Evolutionary conservation across 1,139 yeast genomes (phyloP).

Genomic region (Protomyces lactucae-debilis): DNA sequence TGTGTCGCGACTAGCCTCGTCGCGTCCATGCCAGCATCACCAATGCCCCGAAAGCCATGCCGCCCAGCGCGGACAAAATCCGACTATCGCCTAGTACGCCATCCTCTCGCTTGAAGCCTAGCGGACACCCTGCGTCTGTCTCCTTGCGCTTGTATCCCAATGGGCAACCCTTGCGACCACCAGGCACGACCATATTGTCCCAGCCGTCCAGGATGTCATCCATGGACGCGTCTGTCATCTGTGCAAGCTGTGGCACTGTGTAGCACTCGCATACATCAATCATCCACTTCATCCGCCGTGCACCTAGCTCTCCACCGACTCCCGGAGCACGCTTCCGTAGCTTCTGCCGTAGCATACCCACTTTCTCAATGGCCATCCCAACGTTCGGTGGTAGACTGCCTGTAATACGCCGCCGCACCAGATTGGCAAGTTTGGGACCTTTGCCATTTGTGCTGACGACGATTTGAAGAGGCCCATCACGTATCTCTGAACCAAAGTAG

Average conservation of each 20-base stretch:
- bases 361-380: constrained; percentile 58
- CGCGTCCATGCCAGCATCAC: constrained; percentile 5
- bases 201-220: constrained; percentile 25
- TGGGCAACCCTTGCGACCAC: constrained; percentile 16
- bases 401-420: constrained; percentile 58
- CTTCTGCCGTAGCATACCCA: constrained; percentile 54
- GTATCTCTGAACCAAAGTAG: constrained; percentile 75
- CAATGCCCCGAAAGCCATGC: constrained; percentile 8
- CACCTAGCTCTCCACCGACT: constrained; percentile 27
- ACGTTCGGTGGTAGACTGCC: constrained; percentile 35
- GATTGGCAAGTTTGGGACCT: constrained; percentile 67
- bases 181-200: constrained; percentile 15
- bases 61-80: constrained; percentile 11
- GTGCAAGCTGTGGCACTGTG: constrained; percentile 31
- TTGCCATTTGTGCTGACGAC: constrained; percentile 83
- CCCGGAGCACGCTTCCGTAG: constrained; percentile 44
- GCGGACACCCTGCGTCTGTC: constrained; percentile 23
- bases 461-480: constrained; percentile 71
- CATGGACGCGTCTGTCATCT: constrained; percentile 29
- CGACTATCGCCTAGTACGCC: constrained; percentile 15
- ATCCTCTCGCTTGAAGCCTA: constrained; percentile 23
- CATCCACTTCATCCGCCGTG: constrained; percentile 33
- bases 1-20: background rate
- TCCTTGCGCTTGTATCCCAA: constrained; percentile 20
- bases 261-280: constrained; percentile 32